A percentile compares a stretch with the other conserved stretches of the same genome.
These are phyloP conservation scores for Camelina hispida DNA, from an alignment of 345 rosid genomes.

Conservation along the genomic window DNA sequence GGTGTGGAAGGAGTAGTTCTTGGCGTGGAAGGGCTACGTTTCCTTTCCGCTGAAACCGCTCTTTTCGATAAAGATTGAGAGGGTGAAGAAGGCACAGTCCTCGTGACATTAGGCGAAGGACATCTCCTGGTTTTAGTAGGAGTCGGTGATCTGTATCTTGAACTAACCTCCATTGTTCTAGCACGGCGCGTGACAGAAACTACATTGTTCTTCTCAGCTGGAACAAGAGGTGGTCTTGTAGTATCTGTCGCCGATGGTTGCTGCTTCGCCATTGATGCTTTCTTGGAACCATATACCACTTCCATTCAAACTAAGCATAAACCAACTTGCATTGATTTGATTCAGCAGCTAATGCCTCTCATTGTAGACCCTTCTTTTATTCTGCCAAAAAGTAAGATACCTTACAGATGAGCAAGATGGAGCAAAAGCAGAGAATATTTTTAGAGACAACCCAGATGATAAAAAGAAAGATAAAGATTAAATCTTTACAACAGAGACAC, in stretches of 20 bases:
- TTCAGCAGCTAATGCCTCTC: constrained; percentile 45
- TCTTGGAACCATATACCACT: constrained; percentile 55
- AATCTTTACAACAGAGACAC: constrained; percentile 56
- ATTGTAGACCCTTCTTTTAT: constrained; percentile 35
- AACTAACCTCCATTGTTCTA: constrained; percentile 66
- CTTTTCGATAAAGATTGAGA: constrained; percentile 60
- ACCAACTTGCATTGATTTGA: constrained; percentile 54
- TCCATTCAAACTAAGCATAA: constrained; percentile 65
- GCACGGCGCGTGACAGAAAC: constrained; percentile 49
- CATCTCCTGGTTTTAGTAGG: constrained; percentile 57
- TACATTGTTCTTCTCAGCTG: constrained; percentile 74
- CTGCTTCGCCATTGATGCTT: constrained; percentile 48
- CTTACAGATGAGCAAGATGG: constrained; percentile 52
- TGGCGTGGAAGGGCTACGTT: constrained; percentile 68
- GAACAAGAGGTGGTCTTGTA: constrained; percentile 68
- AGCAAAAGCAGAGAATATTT: constrained; percentile 54
- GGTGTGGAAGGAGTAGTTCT: constrained; percentile 66
- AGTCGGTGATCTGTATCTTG: constrained; percentile 82
- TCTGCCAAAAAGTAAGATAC: constrained; percentile 68
- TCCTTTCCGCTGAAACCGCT: constrained; percentile 82
- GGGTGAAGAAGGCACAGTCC: constrained; percentile 48
- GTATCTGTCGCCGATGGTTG: constrained; percentile 59
- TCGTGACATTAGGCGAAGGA: constrained; percentile 68
- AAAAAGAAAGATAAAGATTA: constrained; percentile 41
- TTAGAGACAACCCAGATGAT: constrained; percentile 39